Evolutionary conservation across 2,329 filamentous ascomycete species (phyloP), one percentile per base, ranked within the genome.

Genomic region (Beauveria australis): DNA sequence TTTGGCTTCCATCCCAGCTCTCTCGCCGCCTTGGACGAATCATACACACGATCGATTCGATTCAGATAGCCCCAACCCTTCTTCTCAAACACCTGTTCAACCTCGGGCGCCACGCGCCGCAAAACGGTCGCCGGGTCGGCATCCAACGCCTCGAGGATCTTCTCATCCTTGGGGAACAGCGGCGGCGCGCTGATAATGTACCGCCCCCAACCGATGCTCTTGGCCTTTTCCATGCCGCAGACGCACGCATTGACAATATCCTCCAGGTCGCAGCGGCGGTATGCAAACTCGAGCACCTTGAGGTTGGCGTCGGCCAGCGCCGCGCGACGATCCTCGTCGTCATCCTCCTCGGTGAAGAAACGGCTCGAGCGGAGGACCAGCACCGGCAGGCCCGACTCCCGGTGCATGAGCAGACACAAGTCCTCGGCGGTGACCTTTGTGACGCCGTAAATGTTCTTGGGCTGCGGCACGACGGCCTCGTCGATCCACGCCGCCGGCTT

Each of bases 391-490:
- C 65, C 62, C 1, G 70, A 71, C 58, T 78, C 71, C 9, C 66
- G 65, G 52, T 78, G 74, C 1, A 77, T 61, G 6, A 81, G 70
- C 14, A 68, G 70, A 65, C 78, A 80, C 33, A 81, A 60, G 57
- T 80, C 77, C 63, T 81, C 79, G 3, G 79, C 79, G 1, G 76
- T 76, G n/a, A 73, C 69, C 54, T 81, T 81, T 22, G 78, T 80
- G 4, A 73, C 72, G 59, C 79, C 78, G 64, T 79, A 79, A 48
- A 79, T 77, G 66, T 80, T 80, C 61, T 79, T 79, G 1, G 77
- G 76, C 19, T 70, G 63, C 0, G 76, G 74, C 0, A 69, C 67
- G 8, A 78, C 73, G 0, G 63, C 48, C 64, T 79, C 78, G 64
- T 75, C 69, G 63, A 79, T 79, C 76, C 76, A 78, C 1, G 70